Conservation (phyloP, 192 early-diverging fungal species). For the Umbelopsis vinacea region DNA sequence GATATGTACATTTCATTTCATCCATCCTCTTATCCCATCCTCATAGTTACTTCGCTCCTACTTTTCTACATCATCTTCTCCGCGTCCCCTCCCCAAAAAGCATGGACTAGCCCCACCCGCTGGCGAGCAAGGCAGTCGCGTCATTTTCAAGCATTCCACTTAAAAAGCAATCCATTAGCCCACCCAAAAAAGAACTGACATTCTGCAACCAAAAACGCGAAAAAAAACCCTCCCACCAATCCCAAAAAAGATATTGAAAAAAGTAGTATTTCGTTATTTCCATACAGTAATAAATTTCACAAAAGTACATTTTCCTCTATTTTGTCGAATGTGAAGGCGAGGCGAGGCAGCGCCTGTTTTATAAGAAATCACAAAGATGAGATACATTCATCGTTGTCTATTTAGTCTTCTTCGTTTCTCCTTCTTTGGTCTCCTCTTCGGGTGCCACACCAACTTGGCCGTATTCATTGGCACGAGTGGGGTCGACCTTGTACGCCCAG, state of each 20-base stretch:
- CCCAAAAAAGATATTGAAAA: not conserved
- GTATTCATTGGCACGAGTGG: slow-evolving; percentile 88
- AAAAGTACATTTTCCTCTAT: not conserved
- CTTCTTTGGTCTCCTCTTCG: slow-evolving; percentile 35
- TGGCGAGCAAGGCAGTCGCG: slow-evolving; percentile 16
- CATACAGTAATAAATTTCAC: slow-evolving; percentile 5
- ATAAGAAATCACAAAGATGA: too few species aligned
- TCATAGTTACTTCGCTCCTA: not conserved
- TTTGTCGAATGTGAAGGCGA: too few species aligned
- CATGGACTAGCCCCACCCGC: slow-evolving; percentile 13
- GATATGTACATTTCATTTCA: not conserved
- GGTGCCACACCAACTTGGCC: slow-evolving; percentile 67
- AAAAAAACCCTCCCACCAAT: too few species aligned
- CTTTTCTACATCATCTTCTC: not conserved
- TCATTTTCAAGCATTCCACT: not conserved
- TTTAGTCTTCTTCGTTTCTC: slow-evolving; percentile 30
- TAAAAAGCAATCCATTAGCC: not conserved
- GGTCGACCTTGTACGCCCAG: slow-evolving; percentile 82
- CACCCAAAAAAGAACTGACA: not conserved
- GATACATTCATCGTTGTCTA: not conserved
- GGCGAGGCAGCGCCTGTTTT: too few species aligned
- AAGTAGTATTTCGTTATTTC: slow-evolving; percentile 17
- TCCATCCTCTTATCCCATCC: slow-evolving; percentile 2
- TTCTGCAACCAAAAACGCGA: not conserved
- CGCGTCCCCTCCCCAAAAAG: slow-evolving; percentile 9